These are phyloP conservation scores for Fonsecaea nubica DNA, from an alignment of 2,329 filamentous ascomycete genomes.

Conservation along the genomic window DNA sequence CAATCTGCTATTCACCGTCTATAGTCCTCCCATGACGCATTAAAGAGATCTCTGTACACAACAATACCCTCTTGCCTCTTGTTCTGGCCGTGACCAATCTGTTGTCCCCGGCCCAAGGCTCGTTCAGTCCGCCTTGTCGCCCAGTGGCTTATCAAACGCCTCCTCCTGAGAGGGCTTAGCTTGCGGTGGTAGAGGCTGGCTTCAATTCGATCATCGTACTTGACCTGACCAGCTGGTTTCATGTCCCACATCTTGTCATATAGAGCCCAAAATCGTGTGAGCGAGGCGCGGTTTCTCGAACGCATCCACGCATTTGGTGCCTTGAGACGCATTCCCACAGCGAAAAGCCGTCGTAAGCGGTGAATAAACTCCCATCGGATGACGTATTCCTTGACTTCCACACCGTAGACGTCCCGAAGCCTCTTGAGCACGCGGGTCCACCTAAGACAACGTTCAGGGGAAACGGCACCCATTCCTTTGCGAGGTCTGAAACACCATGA, in stretches of 20 bases:
- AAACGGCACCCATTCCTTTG: constrained; percentile 23
- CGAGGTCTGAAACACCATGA: constrained; percentile 55
- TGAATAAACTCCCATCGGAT: constrained; percentile 30
- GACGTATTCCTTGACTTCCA: constrained; percentile 27
- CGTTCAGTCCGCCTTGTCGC: constrained; percentile 2
- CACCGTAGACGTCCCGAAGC: constrained; percentile 30
- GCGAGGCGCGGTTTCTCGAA: constrained; percentile 12
- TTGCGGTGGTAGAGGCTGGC: constrained; percentile 16
- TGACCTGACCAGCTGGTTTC: constrained; percentile 24
- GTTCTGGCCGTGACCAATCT: not conserved
- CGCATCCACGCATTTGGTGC: constrained; percentile 16
- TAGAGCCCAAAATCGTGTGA: constrained; percentile 27
- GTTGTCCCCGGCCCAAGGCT: not conserved
- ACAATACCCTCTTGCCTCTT: constrained; percentile 23
- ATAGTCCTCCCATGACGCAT: constrained; percentile 35
- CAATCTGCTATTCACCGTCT: constrained; percentile 20
- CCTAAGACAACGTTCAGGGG: constrained; percentile 31
- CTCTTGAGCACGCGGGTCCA: constrained; percentile 34
- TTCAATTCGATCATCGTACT: constrained; percentile 16
- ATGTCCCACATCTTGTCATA: constrained; percentile 35
- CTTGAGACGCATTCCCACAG: constrained; percentile 11
- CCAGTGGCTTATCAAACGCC: not conserved
- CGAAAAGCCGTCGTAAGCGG: constrained; percentile 29
- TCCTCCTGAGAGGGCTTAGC: constrained; percentile 9
- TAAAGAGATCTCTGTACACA: constrained; percentile 31